A percentile compares a stretch with the other conserved stretches of the same genome.
Evolutionary conservation across 495 filamentous ascomycete species (phyloP).

Genomic region (Penicillium subrubescens): DNA sequence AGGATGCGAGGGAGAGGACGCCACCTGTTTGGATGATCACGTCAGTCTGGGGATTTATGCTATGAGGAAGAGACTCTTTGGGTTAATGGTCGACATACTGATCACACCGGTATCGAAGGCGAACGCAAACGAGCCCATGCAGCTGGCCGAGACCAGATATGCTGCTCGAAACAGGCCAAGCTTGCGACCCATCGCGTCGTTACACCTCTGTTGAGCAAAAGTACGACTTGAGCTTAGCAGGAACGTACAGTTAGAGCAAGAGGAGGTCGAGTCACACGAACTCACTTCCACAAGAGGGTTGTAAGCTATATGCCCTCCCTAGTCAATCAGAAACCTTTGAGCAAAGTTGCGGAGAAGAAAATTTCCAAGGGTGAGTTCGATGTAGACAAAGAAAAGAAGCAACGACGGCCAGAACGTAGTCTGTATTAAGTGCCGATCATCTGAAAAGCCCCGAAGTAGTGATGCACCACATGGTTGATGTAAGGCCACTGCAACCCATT

Average conservation of each 20-base stretch:
- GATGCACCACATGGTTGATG: background rate
- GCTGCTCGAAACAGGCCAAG: conserved; percentile 37
- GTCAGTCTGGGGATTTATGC: background rate
- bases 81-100: conserved; percentile 23
- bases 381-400: background rate
- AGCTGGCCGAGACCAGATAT: conserved; percentile 41
- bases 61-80: background rate
- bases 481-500: background rate
- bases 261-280: background rate
- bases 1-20: conserved; percentile 42
- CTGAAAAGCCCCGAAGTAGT: background rate
- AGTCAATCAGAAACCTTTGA: background rate
- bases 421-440: background rate
- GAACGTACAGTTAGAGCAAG: background rate
- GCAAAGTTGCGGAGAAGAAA: background rate
- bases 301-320: too few relatives aligned
- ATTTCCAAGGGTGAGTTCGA: background rate
- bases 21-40: conserved; percentile 24
- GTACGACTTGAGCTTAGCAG: background rate
- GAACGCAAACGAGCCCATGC: conserved; percentile 45
- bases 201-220: background rate
- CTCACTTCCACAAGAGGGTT: background rate
- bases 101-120: conserved; percentile 46
- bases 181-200: conserved; percentile 30
- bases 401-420: background rate